Percentiles rank a stretch among this genome's conserved stretches.
These are phyloP conservation scores for Entrophospora sp. DNA, from an alignment of 192 early-diverging fungal species.

Conservation along the genomic window DNA sequence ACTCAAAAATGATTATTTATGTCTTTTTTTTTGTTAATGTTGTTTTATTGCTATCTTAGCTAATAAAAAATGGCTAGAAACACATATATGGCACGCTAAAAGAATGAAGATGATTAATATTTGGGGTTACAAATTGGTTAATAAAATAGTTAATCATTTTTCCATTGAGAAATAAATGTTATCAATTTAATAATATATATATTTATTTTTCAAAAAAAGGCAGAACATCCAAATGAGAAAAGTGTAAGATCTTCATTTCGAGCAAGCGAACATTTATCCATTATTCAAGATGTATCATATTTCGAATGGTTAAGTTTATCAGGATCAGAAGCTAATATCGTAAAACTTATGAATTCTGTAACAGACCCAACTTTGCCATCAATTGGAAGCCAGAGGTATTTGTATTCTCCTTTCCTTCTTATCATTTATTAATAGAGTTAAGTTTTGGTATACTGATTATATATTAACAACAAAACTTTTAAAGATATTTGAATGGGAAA, in stretches of 20 bases:
- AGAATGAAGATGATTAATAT: constrained; percentile 86
- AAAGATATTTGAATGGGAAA: constrained; percentile 53
- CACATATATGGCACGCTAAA: constrained; percentile 98
- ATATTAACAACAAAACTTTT: not conserved
- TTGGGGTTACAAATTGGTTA: constrained; percentile 77
- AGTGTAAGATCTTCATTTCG: constrained; percentile 65
- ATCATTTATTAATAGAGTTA: no score
- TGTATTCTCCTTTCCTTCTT: not conserved
- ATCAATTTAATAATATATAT: not conserved
- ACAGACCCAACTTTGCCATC: constrained; percentile 51
- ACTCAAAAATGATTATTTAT: no score
- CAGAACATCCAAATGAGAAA: constrained; percentile 81
- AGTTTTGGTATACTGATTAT: no score
- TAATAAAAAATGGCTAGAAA: constrained; percentile 83
- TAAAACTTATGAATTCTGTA: constrained; percentile 40
- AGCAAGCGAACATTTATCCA: constrained; percentile 64
- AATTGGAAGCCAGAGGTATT: constrained; percentile 32
- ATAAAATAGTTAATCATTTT: constrained; percentile 18
- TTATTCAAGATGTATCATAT: constrained; percentile 84
- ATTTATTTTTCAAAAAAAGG: constrained; percentile 30
- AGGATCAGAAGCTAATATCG: constrained; percentile 44
- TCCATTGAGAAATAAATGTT: constrained; percentile 17
- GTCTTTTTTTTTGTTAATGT: no score
- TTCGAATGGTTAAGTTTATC: constrained; percentile 59
- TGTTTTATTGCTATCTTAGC: no score